A percentile compares a stretch with the other conserved stretches of the same genome.
These are phyloP conservation scores for Pichia deserticola DNA, from an alignment of 805 yeast species.

Conservation along the genomic window DNA sequence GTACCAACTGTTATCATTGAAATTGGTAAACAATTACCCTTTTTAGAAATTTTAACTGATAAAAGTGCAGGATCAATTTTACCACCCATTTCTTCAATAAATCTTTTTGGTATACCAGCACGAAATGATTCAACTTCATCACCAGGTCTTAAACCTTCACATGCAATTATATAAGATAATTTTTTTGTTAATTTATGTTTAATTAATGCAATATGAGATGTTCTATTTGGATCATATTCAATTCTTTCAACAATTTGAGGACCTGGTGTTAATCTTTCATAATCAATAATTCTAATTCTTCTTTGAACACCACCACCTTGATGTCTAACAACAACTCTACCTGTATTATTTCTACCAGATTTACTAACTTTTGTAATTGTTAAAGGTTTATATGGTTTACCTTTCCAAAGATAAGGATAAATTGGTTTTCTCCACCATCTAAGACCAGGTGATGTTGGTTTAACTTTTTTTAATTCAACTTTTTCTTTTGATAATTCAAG, in stretches of 20 bases:
- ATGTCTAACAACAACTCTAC: conserved; percentile 85
- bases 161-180: conserved; percentile 77
- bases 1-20: conserved; percentile 93
- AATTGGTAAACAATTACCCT: conserved; percentile 92
- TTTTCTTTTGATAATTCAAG: conserved; percentile 62
- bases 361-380: conserved; percentile 65
- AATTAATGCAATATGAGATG: conserved; percentile 80
- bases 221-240: conserved; percentile 93
- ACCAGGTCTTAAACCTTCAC: conserved; percentile 89
- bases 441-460: conserved; percentile 79
- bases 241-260: conserved; percentile 75
- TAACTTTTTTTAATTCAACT: conserved; percentile 64
- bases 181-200: conserved; percentile 55
- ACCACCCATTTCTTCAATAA: conserved; percentile 82
- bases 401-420: conserved; percentile 80
- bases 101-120: conserved; percentile 71
- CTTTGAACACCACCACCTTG: conserved; percentile 96
- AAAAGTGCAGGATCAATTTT: conserved; percentile 86
- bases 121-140: conserved; percentile 87
- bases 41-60: conserved; percentile 77
- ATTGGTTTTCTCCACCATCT: conserved; percentile 86
- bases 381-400: conserved; percentile 68
- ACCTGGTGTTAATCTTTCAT: conserved; percentile 59
- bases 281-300: conserved; percentile 78
- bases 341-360: conserved; percentile 86